These are phyloP conservation scores for Colletotrichum siamense DNA, from an alignment of 2,329 filamentous ascomycete species.

Conservation along the genomic window DNA sequence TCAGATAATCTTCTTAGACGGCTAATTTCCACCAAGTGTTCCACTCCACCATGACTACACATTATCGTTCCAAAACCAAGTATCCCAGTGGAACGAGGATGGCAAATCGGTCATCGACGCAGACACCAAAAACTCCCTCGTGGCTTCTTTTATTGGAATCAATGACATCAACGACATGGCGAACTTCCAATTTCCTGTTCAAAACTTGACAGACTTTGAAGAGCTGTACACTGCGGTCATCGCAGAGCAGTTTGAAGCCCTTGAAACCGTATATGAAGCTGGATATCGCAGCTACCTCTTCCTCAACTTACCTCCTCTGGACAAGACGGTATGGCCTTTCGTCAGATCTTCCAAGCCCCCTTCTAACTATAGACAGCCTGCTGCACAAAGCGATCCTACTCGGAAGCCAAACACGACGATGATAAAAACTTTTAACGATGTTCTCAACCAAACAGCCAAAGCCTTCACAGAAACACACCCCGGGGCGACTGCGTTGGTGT, in stretches of 20 bases:
- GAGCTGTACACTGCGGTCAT: constrained; percentile 7
- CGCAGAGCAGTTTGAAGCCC: background rate
- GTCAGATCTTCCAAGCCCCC: background rate
- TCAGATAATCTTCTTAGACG: fast-evolving
- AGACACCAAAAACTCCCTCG: constrained; percentile 43
- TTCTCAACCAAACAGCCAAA: constrained; percentile 23
- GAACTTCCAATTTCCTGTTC: background rate
- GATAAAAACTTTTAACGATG: constrained; percentile 1
- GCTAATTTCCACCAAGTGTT: constrained; percentile 32
- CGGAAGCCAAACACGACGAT: background rate
- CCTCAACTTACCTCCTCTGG: constrained; percentile 56
- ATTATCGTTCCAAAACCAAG: constrained; percentile 48
- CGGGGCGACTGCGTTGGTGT: constrained; percentile 28
- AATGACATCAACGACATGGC: constrained; percentile 58
- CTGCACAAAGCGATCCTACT: background rate
- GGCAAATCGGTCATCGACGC: background rate
- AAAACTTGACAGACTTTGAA: background rate
- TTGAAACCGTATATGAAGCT: constrained; percentile 49
- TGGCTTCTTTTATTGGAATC: constrained; percentile 61
- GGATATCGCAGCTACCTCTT: constrained; percentile 57
- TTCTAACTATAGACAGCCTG: background rate
- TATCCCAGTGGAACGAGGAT: constrained; percentile 51
- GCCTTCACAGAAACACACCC: constrained; percentile 33
- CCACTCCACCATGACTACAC: constrained; percentile 57
- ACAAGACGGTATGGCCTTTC: constrained; percentile 18